Conservation (phyloP, 2,329 filamentous ascomycete species). For the Geoglossum cookeanum region DNA sequence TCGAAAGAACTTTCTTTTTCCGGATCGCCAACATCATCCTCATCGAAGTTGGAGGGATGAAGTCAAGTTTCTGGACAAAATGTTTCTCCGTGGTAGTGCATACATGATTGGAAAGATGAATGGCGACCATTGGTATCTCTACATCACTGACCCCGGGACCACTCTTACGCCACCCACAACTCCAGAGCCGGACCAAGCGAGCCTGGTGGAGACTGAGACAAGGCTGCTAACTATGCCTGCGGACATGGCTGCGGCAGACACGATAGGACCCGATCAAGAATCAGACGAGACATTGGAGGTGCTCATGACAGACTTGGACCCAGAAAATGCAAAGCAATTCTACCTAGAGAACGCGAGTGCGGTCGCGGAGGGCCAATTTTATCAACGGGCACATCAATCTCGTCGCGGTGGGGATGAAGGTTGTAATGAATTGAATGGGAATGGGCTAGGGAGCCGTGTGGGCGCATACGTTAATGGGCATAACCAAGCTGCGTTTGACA, state of each 20-base stretch:
- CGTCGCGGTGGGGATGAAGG: conserved; percentile 6
- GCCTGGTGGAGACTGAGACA: conserved; percentile 28
- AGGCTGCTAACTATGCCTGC: conserved; percentile 37
- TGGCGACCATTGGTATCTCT: conserved; percentile 96
- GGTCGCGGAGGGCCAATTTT: conserved; percentile 66
- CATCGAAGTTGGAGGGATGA: conserved; percentile 97
- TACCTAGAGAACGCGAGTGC: conserved; percentile 68
- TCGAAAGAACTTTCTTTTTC: conserved; percentile 94
- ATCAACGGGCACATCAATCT: conserved; percentile 41
- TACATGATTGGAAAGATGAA: conserved; percentile 99
- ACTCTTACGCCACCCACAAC: conserved; percentile 66
- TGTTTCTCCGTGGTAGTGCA: conserved; percentile 80
- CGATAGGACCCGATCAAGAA: conserved; percentile 26
- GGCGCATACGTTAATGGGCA: conserved; percentile 24
- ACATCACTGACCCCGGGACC: conserved; percentile 74
- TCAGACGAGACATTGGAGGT: conserved; percentile 60
- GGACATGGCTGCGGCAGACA: conserved; percentile 18
- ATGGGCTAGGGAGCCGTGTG: conserved; percentile 7
- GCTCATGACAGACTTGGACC: conserved; percentile 49
- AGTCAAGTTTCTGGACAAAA: conserved; percentile 77
- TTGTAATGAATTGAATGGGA: conserved; percentile 20
- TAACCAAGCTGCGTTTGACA: conserved; percentile 37
- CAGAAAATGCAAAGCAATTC: conserved; percentile 46
- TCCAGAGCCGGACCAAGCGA: conserved; percentile 33
- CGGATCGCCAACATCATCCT: conserved; percentile 80